Conservation (phyloP, 805 yeast genomes). For the Candida golubevii region DNA sequence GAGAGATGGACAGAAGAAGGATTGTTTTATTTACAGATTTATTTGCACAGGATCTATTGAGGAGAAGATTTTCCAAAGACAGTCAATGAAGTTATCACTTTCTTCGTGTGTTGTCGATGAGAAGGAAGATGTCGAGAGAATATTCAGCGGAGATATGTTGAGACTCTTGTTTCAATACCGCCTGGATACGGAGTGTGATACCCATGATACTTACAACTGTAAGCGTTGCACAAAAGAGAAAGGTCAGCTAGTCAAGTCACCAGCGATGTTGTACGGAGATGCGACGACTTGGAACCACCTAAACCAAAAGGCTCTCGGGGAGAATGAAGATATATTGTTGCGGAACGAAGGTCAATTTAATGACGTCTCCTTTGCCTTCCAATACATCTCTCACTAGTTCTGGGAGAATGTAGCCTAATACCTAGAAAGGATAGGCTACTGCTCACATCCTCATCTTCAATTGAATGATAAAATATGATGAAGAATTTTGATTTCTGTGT, state of each 20-base stretch:
- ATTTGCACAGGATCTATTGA: slow-evolving; percentile 94
- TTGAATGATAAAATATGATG: too few relatives aligned
- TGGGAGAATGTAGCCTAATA: neutral
- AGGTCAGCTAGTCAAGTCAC: slow-evolving; percentile 59
- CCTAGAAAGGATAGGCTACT: too few relatives aligned
- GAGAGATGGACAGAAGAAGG: slow-evolving; percentile 98
- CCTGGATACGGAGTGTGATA: slow-evolving; percentile 70
- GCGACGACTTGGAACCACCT: slow-evolving; percentile 97
- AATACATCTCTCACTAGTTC: slow-evolving; percentile 77
- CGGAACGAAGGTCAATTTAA: slow-evolving; percentile 65
- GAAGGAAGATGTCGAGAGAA: slow-evolving; percentile 88
- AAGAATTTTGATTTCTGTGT: too few relatives aligned
- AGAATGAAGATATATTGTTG: slow-evolving; percentile 73
- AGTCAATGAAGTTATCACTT: slow-evolving; percentile 86
- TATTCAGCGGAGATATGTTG: slow-evolving; percentile 79
- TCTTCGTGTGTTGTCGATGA: slow-evolving; percentile 97
- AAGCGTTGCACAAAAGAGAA: slow-evolving; percentile 57
- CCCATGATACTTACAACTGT: slow-evolving; percentile 90
- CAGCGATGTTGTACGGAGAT: slow-evolving; percentile 94
- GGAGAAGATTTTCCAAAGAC: slow-evolving; percentile 93
- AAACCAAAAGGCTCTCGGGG: slow-evolving; percentile 53
- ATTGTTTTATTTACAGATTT: slow-evolving; percentile 90
- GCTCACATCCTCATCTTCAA: too few relatives aligned
- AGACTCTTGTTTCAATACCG: slow-evolving; percentile 71
- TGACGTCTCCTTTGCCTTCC: slow-evolving; percentile 84